These are phyloP conservation scores for Ananas comosus DNA, from an alignment of 176 grass and related monocot genomes.

Conservation along the genomic window DNA sequence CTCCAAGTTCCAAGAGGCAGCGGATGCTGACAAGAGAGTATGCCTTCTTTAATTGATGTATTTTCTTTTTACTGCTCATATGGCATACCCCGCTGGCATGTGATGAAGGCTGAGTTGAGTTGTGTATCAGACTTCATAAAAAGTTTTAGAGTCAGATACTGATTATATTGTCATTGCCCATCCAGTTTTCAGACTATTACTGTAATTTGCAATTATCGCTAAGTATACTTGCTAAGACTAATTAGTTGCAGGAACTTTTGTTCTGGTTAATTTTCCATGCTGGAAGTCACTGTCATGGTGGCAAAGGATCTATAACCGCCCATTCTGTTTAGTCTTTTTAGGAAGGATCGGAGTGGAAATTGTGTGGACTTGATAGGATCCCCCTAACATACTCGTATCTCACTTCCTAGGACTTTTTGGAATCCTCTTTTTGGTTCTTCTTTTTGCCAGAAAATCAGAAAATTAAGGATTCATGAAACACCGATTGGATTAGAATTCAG, in stretches of 20 bases:
- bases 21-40: constrained; percentile 92
- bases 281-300: not conserved
- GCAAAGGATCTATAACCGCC: not conserved
- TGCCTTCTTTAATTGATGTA: not conserved
- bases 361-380: too few species aligned
- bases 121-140: too few species aligned
- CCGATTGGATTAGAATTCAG: not conserved
- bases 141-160: too few species aligned
- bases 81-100: too few species aligned
- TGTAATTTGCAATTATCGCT: too few species aligned
- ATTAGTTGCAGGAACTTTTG: not conserved
- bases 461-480: not conserved
- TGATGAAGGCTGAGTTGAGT: too few species aligned
- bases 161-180: not conserved
- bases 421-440: not conserved
- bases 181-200: too few species aligned
- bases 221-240: too few species aligned
- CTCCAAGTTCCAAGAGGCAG: constrained; percentile 84
- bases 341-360: not conserved
- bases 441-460: not conserved
- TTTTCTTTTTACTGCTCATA: not conserved
- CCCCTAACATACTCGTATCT: not conserved
- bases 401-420: not conserved
- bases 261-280: not conserved
- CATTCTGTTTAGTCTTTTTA: not conserved